phyloP scores from a whole-genome alignment of 192 early-diverging fungal species.

The Jimgerdemannia flammicorona region DNA sequence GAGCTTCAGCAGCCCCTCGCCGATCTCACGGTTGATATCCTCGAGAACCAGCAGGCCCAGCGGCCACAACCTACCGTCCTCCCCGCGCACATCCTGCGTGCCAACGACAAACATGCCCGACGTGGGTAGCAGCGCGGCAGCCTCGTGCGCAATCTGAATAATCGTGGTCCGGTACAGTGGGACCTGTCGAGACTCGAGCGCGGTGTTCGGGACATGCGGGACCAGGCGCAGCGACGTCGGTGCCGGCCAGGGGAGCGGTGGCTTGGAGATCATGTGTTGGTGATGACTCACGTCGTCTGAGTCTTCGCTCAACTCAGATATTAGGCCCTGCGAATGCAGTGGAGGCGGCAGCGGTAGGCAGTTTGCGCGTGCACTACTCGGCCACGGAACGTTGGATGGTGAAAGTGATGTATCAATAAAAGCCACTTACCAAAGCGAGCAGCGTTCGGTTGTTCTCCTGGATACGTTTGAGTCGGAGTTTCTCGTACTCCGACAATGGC shows the following conservation, averaged over 20 bases:
- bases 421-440: conserved; percentile 42
- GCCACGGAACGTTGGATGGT: not conserved
- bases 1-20: conserved; percentile 42
- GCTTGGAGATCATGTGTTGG: conserved; percentile 51
- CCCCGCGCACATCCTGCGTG: conserved; percentile 61
- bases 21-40: conserved; percentile 61
- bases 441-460: conserved; percentile 59
- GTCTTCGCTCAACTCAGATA: conserved; percentile 78
- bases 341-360: no score
- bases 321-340: conserved; percentile 48
- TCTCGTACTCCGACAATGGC: conserved; percentile 53
- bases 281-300: conserved; percentile 71
- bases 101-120: conserved; percentile 67
- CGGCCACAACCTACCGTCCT: conserved; percentile 66
- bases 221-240: conserved; percentile 55
- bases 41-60: conserved; percentile 71
- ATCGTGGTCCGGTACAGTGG: conserved; percentile 56
- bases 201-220: conserved; percentile 54
- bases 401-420: not conserved
- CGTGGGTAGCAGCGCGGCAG: conserved; percentile 49
- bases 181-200: conserved; percentile 42
- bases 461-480: conserved; percentile 49
- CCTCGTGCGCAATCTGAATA: conserved; percentile 58
- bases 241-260: conserved; percentile 36
- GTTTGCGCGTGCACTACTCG: not conserved